Evolutionary conservation across 148 eudicot genomes (phyloP).

Genomic region (Cornus kousa): DNA sequence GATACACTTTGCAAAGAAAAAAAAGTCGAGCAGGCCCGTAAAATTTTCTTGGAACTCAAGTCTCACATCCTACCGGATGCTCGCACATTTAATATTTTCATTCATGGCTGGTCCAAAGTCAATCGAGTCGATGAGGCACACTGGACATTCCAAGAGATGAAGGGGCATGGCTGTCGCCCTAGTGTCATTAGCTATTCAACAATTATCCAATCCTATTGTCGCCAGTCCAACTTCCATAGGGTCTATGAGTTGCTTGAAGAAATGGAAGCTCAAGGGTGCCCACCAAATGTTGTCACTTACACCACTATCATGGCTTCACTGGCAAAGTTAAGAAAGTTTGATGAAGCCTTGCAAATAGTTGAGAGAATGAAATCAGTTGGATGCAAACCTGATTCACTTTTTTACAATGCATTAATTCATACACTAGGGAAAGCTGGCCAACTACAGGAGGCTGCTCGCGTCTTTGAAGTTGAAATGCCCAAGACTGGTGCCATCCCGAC

Average conservation of each 20-base stretch:
- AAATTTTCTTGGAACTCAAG: constrained; percentile 62
- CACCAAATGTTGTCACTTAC: constrained; percentile 80
- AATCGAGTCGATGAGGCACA: constrained; percentile 77
- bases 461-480: constrained; percentile 70
- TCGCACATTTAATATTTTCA: constrained; percentile 73
- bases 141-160: constrained; percentile 96
- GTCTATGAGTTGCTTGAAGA: constrained; percentile 72
- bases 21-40: constrained; percentile 76
- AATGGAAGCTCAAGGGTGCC: constrained; percentile 64
- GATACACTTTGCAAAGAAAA: constrained; percentile 89
- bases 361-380: constrained; percentile 53
- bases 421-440: constrained; percentile 64
- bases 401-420: constrained; percentile 74
- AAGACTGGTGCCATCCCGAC: constrained; percentile 43
- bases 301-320: constrained; percentile 66
- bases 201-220: constrained; percentile 71
- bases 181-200: constrained; percentile 85
- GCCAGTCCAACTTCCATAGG: constrained; percentile 44
- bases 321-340: constrained; percentile 51
- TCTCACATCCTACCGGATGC: constrained; percentile 63
- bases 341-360: constrained; percentile 57
- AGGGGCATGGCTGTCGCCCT: constrained; percentile 72
- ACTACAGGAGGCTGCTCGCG: constrained; percentile 48
- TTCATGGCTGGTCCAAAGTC: constrained; percentile 91
- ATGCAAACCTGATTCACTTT: constrained; percentile 65